A percentile compares a stretch with the other conserved stretches of the same genome.
Conservation (phyloP, 352 stramenopile genomes). For the Globisporangium spiculum region DNA sequence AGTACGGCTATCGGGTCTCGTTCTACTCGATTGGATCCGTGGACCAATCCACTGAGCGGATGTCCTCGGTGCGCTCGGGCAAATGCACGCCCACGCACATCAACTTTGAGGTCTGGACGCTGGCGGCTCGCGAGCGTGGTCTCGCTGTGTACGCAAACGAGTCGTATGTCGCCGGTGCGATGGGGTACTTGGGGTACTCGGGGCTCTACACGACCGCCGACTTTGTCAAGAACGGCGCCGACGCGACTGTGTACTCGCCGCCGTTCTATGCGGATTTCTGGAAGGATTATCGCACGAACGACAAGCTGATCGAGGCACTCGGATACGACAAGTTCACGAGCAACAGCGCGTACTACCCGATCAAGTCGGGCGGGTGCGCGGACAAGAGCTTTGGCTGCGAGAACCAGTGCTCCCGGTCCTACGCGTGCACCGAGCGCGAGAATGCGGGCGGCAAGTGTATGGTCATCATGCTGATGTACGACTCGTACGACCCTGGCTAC, state of each 20-base stretch:
- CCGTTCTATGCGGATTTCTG: constrained; percentile 45
- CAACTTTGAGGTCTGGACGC: constrained; percentile 57
- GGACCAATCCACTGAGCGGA: constrained; percentile 23
- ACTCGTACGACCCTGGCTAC: constrained; percentile 41
- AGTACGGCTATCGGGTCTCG: constrained; percentile 27
- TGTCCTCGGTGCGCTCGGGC: constrained; percentile 29
- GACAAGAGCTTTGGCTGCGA: constrained; percentile 41
- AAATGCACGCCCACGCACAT: constrained; percentile 50
- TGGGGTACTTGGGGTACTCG: constrained; percentile 41
- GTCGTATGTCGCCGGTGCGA: constrained; percentile 28
- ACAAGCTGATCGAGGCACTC: constrained; percentile 35
- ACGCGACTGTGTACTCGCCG: constrained; percentile 13
- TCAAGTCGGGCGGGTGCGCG: constrained; percentile 22
- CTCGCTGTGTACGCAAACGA: constrained; percentile 52
- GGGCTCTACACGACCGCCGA: constrained; percentile 46
- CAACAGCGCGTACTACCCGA: constrained; percentile 34
- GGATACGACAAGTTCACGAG: constrained; percentile 22
- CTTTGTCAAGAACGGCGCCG: constrained; percentile 26
- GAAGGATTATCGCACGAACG: constrained; percentile 41
- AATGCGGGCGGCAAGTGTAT: constrained; percentile 31
- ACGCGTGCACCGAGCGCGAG: constrained; percentile 43
- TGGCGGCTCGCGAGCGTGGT: constrained; percentile 25
- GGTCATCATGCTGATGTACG: constrained; percentile 46
- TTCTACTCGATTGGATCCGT: constrained; percentile 13
- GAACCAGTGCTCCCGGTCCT: constrained; percentile 38